Conservation (phyloP, 148 eudicot species). For the Hydrangea macrophylla region DNA sequence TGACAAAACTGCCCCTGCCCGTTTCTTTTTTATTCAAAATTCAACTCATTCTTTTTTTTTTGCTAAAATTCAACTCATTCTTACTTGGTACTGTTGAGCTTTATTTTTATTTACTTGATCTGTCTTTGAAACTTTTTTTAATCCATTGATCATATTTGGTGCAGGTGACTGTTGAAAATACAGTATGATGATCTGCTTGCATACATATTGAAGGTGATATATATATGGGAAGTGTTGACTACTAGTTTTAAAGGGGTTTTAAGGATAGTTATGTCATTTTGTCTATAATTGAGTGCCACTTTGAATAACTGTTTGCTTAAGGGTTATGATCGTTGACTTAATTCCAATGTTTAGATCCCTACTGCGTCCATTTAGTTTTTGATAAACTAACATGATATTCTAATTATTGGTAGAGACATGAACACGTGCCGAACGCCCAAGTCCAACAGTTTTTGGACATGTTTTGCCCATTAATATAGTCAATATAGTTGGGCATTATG, state of each 20-base stretch:
- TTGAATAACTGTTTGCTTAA: conserved; percentile 8
- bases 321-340: conserved; percentile 10
- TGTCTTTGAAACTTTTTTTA: not conserved
- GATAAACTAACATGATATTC: not conserved
- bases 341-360: not conserved
- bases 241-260: not conserved
- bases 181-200: not conserved
- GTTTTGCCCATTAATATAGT: not conserved
- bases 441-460: conserved; percentile 16
- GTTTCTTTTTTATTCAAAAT: not conserved
- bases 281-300: not conserved
- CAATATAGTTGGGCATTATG: not conserved
- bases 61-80: not conserved
- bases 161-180: conserved; percentile 3
- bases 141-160: not conserved
- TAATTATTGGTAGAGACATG: not conserved
- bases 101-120: not conserved
- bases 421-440: conserved; percentile 16
- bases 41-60: not conserved
- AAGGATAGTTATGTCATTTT: conserved; percentile 9
- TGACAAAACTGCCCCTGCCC: conserved; percentile 30
- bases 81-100: not conserved
- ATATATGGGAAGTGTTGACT: not conserved
- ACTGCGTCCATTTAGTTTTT: not conserved
- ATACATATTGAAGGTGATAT: not conserved